Conservation (phyloP, 2,329 filamentous ascomycete species). For the Diplodia intermedia region DNA sequence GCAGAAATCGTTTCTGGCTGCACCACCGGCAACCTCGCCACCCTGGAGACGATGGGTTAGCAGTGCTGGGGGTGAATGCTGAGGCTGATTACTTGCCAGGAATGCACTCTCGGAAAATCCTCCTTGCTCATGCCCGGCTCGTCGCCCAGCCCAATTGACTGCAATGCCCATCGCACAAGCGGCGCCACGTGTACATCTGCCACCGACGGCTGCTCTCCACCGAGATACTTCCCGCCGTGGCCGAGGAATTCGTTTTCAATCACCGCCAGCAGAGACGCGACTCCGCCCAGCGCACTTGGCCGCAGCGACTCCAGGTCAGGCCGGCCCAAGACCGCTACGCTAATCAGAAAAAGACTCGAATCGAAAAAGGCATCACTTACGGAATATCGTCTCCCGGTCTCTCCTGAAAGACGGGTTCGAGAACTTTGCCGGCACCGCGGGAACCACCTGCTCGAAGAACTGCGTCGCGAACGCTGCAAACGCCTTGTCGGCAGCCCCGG, state of each 20-base stretch:
- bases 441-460: slow-evolving; percentile 9
- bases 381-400: slow-evolving; percentile 27
- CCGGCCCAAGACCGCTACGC: background rate
- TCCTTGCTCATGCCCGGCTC: slow-evolving; percentile 21
- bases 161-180: slow-evolving; percentile 26
- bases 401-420: background rate
- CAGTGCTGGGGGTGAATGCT: too few relatives aligned
- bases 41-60: background rate
- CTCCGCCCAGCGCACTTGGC: slow-evolving; percentile 10
- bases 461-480: slow-evolving; percentile 11
- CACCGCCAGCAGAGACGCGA: background rate
- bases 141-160: slow-evolving; percentile 5
- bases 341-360: too few relatives aligned
- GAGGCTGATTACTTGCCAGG: background rate
- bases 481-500: slow-evolving; percentile 34
- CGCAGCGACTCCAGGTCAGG: slow-evolving; percentile 3
- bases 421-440: background rate
- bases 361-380: background rate
- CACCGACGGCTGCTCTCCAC: slow-evolving; percentile 5
- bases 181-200: slow-evolving; percentile 30
- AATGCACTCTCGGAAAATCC: slow-evolving; percentile 29
- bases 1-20: background rate
- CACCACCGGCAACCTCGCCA: background rate
- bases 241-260: slow-evolving; percentile 15
- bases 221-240: background rate